Conservation (phyloP, 2,329 filamentous ascomycete species). For the Aaosphaeria pasadenensis region DNA sequence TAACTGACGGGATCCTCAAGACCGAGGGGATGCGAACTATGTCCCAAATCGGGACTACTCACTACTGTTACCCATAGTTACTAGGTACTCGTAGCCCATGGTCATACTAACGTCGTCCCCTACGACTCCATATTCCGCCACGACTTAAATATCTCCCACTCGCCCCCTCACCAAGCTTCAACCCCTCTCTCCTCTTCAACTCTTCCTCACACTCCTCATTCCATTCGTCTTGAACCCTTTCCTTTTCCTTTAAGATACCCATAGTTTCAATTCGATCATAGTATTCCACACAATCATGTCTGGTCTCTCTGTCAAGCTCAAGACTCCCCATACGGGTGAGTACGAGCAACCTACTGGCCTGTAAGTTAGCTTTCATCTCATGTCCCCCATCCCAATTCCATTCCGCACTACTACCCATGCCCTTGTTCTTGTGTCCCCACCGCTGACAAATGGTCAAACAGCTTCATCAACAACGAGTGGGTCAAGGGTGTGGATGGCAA, state of each 20-base stretch:
- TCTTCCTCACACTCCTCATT: slow-evolving; percentile 9
- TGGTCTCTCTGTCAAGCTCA: slow-evolving; percentile 55
- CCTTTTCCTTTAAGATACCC: slow-evolving; percentile 17
- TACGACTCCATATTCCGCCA: slow-evolving; percentile 1
- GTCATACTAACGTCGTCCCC: too few relatives aligned
- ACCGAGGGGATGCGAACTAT: slow-evolving; percentile 24
- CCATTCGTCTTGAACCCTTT: not conserved
- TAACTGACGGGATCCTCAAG: slow-evolving; percentile 11
- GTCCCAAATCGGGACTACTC: slow-evolving; percentile 1
- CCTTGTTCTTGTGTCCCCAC: not conserved
- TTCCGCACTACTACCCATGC: not conserved
- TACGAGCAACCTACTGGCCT: slow-evolving; percentile 54
- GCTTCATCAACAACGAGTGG: slow-evolving; percentile 93
- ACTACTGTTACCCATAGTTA: not conserved
- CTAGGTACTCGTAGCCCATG: too few relatives aligned
- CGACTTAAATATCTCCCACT: slow-evolving; percentile 27
- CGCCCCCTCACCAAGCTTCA: slow-evolving; percentile 15
- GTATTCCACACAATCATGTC: slow-evolving; percentile 40
- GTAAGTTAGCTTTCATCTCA: slow-evolving; percentile 38
- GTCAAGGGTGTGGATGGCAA: slow-evolving; percentile 79
- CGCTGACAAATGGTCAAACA: slow-evolving; percentile 34
- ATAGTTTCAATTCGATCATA: slow-evolving; percentile 1
- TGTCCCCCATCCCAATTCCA: not conserved
- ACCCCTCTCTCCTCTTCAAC: slow-evolving; percentile 6
- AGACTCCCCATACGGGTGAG: slow-evolving; percentile 64